Conservation (phyloP, 164 flowering plant species). For the Vitis vinifera region DNA sequence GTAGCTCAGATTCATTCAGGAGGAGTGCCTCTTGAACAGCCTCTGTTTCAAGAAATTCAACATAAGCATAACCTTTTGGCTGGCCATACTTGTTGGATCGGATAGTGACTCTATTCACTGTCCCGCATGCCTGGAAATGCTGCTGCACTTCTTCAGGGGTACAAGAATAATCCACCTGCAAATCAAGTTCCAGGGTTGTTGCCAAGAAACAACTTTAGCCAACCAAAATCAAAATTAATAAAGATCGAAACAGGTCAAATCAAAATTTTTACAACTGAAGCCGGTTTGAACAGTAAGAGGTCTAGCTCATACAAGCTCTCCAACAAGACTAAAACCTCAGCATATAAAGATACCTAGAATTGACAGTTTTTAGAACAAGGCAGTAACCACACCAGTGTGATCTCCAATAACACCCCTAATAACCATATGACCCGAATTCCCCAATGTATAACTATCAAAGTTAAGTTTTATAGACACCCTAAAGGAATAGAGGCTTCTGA, state of each 20-base stretch:
- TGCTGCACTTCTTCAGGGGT: constrained; percentile 79
- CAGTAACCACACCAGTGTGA: too few relatives aligned
- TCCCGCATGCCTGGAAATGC: constrained; percentile 78
- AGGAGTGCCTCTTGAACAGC: constrained; percentile 69
- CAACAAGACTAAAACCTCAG: neutral
- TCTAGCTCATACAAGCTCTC: neutral
- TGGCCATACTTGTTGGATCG: constrained; percentile 62
- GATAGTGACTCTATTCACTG: constrained; percentile 69
- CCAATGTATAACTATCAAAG: too few relatives aligned
- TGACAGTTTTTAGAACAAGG: too few relatives aligned
- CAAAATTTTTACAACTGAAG: neutral
- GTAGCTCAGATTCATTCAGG: constrained; percentile 65
- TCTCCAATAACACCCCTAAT: too few relatives aligned
- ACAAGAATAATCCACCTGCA: constrained; percentile 72
- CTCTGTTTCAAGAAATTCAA: constrained; percentile 65
- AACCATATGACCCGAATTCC: too few relatives aligned
- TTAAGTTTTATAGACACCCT: too few relatives aligned
- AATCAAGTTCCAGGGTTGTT: neutral
- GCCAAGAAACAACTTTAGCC: neutral
- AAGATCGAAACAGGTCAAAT: neutral
- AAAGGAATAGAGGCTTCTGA: too few relatives aligned
- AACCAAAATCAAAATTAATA: neutral
- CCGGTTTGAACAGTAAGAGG: neutral
- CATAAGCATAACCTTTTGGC: constrained; percentile 76
- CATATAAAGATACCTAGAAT: neutral